Evolutionary conservation across 2,329 filamentous ascomycete genomes (phyloP).

Genomic region (Bipolaris sorokiniana): DNA sequence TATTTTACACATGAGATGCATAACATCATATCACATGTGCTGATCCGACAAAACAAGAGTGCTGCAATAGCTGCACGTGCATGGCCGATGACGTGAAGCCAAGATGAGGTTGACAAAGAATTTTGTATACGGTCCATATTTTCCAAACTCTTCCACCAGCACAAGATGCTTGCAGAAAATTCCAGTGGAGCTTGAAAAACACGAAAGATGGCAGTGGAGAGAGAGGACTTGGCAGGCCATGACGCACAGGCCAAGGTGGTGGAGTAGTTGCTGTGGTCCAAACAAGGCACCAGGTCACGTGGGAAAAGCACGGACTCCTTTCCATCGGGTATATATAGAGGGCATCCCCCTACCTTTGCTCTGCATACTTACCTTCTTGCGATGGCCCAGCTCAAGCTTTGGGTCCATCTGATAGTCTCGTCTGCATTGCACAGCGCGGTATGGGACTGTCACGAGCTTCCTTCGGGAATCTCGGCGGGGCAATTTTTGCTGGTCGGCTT

Average conservation of each 20-base stretch:
- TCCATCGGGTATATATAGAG: background rate
- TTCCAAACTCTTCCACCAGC: background rate
- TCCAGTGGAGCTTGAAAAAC: background rate
- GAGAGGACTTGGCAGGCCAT: background rate
- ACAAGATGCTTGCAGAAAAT: background rate
- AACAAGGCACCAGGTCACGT: background rate
- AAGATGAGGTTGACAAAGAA: constrained; percentile 1
- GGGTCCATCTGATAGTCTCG: constrained; percentile 37
- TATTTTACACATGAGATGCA: background rate
- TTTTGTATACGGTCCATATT: background rate
- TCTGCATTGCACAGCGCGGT: constrained; percentile 50
- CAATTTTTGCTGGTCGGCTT: constrained; percentile 40
- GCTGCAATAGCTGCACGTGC: background rate
- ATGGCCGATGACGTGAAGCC: constrained; percentile 9
- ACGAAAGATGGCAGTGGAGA: background rate
- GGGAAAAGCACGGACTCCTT: background rate
- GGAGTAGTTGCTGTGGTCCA: background rate
- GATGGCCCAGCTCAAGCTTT: constrained; percentile 42
- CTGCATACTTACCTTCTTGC: constrained; percentile 45
- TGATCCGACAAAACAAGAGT: background rate
- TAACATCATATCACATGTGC: constrained; percentile 3
- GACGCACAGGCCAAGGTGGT: constrained; percentile 8
- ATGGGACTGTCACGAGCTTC: constrained; percentile 42
- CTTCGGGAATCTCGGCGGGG: constrained; percentile 45
- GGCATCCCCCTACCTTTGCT: background rate